Conservation (phyloP, 805 yeast species). For the Blastobotrys robertii region DNA sequence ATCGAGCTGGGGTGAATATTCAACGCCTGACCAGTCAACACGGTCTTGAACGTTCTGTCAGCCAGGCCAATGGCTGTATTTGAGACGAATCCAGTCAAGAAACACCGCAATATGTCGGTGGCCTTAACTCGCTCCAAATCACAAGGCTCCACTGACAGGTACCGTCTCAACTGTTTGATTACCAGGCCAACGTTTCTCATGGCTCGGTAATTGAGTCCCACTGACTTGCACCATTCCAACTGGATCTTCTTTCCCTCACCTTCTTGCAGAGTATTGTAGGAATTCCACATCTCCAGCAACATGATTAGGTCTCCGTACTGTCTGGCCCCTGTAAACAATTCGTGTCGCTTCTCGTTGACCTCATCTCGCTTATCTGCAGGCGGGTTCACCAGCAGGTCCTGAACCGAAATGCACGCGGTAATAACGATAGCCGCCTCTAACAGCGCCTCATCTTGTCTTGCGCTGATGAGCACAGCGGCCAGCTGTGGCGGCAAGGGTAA, state of each 20-base stretch:
- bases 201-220: constrained; percentile 69
- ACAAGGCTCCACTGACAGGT: constrained; percentile 36
- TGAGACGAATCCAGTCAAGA: constrained; percentile 71
- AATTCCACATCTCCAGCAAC: constrained; percentile 66
- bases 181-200: constrained; percentile 69
- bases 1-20: constrained; percentile 87
- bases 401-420: constrained; percentile 87
- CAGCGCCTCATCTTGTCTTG: constrained; percentile 34
- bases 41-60: constrained; percentile 83
- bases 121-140: constrained; percentile 1
- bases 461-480: constrained; percentile 72
- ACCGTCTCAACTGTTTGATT: constrained; percentile 62
- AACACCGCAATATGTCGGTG: constrained; percentile 55
- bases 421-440: constrained; percentile 71
- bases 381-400: constrained; percentile 74
- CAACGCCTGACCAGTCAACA: constrained; percentile 59
- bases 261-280: constrained; percentile 26
- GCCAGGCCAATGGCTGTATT: constrained; percentile 94
- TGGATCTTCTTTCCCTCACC: constrained; percentile 42
- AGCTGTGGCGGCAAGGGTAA: constrained; percentile 90
- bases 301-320: constrained; percentile 75
- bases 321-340: constrained; percentile 59
- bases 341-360: constrained; percentile 63
- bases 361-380: constrained; percentile 75
- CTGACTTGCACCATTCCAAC: constrained; percentile 73